Conservation (phyloP, 2,329 filamentous ascomycete genomes). For the Dactylellina leptospora region DNA sequence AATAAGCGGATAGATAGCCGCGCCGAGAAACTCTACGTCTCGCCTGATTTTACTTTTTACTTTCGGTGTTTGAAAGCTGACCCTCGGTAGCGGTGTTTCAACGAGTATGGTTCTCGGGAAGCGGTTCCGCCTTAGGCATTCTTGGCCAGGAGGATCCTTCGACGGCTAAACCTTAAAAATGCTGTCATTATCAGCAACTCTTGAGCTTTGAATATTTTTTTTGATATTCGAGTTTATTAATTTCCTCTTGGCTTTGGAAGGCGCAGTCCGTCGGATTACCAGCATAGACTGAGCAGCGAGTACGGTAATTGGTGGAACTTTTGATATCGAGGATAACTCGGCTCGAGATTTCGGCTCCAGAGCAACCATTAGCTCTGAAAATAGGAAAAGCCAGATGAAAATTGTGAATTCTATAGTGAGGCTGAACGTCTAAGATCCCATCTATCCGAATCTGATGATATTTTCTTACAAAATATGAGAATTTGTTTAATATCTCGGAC, state of each 20-base stretch:
- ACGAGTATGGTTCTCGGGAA: conserved; percentile 20
- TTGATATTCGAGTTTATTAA: not conserved
- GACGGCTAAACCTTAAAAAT: not conserved
- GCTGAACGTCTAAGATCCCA: too few relatives aligned
- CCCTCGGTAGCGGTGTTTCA: conserved; percentile 35
- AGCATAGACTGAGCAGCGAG: not conserved
- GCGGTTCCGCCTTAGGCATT: conserved; percentile 38
- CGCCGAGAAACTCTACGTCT: not conserved
- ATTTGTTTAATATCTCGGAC: too few relatives aligned
- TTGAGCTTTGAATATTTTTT: not conserved
- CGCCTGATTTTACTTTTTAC: not conserved
- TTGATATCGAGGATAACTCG: too few relatives aligned
- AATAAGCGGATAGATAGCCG: conserved; percentile 10
- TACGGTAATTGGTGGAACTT: conserved; percentile 39
- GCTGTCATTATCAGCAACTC: too few relatives aligned
- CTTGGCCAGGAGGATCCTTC: conserved; percentile 13
- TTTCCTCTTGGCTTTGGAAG: not conserved
- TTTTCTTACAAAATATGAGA: too few relatives aligned
- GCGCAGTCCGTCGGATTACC: conserved; percentile 12
- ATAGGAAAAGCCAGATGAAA: too few relatives aligned
- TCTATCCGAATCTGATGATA: too few relatives aligned
- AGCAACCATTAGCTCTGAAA: too few relatives aligned
- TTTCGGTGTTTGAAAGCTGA: not conserved
- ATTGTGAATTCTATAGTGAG: too few relatives aligned
- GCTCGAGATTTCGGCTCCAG: too few relatives aligned